Conservation (phyloP, 2,329 filamentous ascomycete genomes). For the Aureobasidium sp. region DNA sequence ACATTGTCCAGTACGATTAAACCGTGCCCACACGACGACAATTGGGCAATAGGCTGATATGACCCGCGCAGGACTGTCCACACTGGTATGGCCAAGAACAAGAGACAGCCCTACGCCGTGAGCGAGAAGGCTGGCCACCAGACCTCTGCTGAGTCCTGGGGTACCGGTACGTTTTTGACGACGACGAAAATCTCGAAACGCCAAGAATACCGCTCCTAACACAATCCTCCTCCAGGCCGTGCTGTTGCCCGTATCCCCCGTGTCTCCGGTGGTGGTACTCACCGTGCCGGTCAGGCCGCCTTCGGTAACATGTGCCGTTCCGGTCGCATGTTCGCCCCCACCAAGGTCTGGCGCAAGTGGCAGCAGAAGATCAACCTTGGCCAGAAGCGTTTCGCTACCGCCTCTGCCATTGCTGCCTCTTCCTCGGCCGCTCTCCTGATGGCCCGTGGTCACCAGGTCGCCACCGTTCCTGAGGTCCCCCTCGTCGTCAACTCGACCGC, state of each 20-base stretch:
- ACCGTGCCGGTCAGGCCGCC: slow-evolving; percentile 98
- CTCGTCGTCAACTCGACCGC: slow-evolving; percentile 89
- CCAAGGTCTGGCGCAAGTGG: slow-evolving; percentile 99
- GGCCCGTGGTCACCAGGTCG: slow-evolving; percentile 94
- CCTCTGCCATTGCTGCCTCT: slow-evolving; percentile 93
- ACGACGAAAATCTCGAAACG: slow-evolving; percentile 14
- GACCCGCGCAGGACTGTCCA: slow-evolving; percentile 58
- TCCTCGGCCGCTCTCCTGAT: slow-evolving; percentile 90
- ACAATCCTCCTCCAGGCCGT: slow-evolving; percentile 58
- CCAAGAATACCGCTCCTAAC: slow-evolving; percentile 17
- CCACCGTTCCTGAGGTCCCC: slow-evolving; percentile 87
- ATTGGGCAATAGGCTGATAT: slow-evolving; percentile 23
- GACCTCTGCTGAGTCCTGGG: slow-evolving; percentile 99
- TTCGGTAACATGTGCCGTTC: slow-evolving; percentile 99
- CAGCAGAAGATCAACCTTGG: slow-evolving; percentile 99
- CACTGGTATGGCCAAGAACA: slow-evolving; percentile 99
- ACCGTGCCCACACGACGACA: background rate
- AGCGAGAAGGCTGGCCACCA: slow-evolving; percentile 99
- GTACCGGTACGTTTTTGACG: slow-evolving; percentile 63
- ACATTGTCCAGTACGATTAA: slow-evolving; percentile 85
- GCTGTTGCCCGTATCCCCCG: slow-evolving; percentile 99
- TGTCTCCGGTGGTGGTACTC: slow-evolving; percentile 99
- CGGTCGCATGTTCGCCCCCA: slow-evolving; percentile 99
- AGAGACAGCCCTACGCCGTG: slow-evolving; percentile 98
- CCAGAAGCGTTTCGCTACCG: slow-evolving; percentile 98